Base-by-base conservation (phyloP, 805 yeast genomes). In the Candida sithepensis region DNA sequence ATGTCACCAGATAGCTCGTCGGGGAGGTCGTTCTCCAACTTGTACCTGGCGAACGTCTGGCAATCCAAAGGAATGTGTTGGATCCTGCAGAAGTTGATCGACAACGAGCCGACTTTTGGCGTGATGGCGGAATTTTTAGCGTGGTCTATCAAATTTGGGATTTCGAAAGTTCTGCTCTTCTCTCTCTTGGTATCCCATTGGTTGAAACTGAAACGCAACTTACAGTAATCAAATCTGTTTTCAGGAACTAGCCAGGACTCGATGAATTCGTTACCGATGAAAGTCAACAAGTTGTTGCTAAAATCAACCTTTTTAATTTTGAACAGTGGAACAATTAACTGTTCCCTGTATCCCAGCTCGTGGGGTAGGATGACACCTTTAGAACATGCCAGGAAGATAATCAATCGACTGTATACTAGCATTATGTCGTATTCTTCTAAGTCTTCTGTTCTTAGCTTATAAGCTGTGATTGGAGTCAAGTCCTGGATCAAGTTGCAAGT, bases 221-320 rank as follows among this genome's bases (percentile, higher is more conserved):
- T 41, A 21, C 43, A 41, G 14, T 41, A 30, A 21, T 32, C 43
- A 32, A 41, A 21, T 20, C 43, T 41, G 19, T 41, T 41, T 30
- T 41, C 43, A 9, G 43, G 43, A 30, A 41, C 43, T 7, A 41
- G 20, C 43, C 43, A 41, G 13, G 28, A 26, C 16, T 41, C 43
- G 3, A 41, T 41, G 14, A 41, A 41, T 13, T 30, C 30, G n/a
- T 41, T 38, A 3, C 43, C 43, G 32, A 28, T 21, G 19, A 41
- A 19, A 4, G 43, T 41, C 22, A 41, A 41, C 20, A 41, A 20
- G 21, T 30, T 30, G 33, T 22, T 30, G n/a, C 9, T 20, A 20
- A 19, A 41, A 18, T 32, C 21, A 8, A 41, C 43, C 20, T n/a
- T 41, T 22, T 19, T 30, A 21, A 32, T 41, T 3, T 18, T 8